Evolutionary conservation across 2,329 filamentous ascomycete genomes (phyloP).

Genomic region (Fusarium xylarioides): DNA sequence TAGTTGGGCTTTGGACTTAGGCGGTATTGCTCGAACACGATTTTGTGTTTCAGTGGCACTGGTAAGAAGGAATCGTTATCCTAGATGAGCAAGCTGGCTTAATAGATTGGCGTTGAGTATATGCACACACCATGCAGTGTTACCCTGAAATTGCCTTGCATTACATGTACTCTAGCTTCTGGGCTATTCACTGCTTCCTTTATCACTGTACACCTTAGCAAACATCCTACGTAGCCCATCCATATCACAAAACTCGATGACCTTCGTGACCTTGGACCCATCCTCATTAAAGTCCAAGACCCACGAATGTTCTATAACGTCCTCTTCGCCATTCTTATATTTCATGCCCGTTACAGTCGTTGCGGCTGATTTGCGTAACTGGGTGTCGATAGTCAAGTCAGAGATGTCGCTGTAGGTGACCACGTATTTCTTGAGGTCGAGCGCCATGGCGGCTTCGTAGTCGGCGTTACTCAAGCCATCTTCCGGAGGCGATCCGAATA

Average conservation of each 20-base stretch:
- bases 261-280: slow-evolving; percentile 11
- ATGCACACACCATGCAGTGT: neutral
- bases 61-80: neutral
- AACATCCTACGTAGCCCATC: slow-evolving; percentile 8
- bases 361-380: neutral
- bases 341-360: slow-evolving; percentile 1
- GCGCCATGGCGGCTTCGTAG: slow-evolving; percentile 9
- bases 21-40: rapidly evolving
- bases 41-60: too few species aligned
- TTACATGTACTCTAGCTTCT: neutral
- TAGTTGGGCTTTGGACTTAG: rapidly evolving
- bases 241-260: slow-evolving; percentile 28
- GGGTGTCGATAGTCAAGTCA: slow-evolving; percentile 9
- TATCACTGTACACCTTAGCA: neutral
- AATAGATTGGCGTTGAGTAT: neutral
- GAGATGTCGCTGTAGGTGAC: neutral
- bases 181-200: neutral
- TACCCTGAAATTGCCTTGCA: rapidly evolving
- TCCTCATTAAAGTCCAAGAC: slow-evolving; percentile 10
- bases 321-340: neutral
- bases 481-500: neutral
- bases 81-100: too few species aligned
- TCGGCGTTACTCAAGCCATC: neutral
- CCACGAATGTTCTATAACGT: slow-evolving; percentile 19
- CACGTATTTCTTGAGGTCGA: neutral